phyloP scores from a whole-genome alignment of 176 grass and related monocot genomes.

The Leersia perrieri region DNA sequence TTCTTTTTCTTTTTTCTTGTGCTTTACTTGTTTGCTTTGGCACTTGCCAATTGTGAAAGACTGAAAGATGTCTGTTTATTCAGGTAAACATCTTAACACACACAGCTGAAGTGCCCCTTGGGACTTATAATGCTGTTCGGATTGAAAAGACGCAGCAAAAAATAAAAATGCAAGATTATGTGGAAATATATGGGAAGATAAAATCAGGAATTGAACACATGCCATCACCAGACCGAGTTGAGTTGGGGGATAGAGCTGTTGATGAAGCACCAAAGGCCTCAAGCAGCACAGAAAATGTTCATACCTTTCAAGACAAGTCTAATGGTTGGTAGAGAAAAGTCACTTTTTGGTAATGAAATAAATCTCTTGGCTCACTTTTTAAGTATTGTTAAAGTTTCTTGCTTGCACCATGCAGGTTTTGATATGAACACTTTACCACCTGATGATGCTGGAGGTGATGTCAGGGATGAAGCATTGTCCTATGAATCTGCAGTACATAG shows the following conservation, averaged over 20 bases:
- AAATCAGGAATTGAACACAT: not conserved
- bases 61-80: slow-evolving; percentile 10
- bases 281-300: slow-evolving; percentile 18
- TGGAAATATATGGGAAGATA: slow-evolving; percentile 25
- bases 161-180: slow-evolving; percentile 46
- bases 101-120: slow-evolving; percentile 45
- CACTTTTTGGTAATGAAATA: not conserved
- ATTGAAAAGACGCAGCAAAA: slow-evolving; percentile 45
- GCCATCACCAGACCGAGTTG: not conserved
- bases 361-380: not conserved
- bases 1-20: not conserved
- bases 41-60: slow-evolving; percentile 3
- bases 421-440: slow-evolving; percentile 34
- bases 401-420: slow-evolving; percentile 16
- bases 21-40: not conserved
- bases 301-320: not conserved
- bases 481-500: slow-evolving; percentile 16
- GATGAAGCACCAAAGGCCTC: not conserved
- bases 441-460: slow-evolving; percentile 4
- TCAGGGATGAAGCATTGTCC: not conserved
- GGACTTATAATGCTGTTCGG: not conserved
- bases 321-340: not conserved
- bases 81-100: slow-evolving; percentile 84
- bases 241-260: slow-evolving; percentile 24
- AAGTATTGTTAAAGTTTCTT: slow-evolving; percentile 2